Conservation (phyloP, 345 rosid species). For the Cardamine occulta region DNA sequence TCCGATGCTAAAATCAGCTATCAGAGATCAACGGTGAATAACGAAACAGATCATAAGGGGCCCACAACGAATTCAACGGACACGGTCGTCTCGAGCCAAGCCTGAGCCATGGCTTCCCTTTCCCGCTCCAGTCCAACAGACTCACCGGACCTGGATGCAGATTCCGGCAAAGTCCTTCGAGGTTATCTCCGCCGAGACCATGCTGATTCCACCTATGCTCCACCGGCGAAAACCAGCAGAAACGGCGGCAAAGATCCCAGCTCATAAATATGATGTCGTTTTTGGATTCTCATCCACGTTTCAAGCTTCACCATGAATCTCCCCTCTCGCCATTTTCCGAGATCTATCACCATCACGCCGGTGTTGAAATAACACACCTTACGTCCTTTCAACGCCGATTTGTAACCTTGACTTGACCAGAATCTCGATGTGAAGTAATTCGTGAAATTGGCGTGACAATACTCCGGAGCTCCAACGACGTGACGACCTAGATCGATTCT, state of each 20-base stretch:
- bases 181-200: slow-evolving; percentile 87
- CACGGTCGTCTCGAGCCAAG: slow-evolving; percentile 62
- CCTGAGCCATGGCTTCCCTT: slow-evolving; percentile 90
- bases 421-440: slow-evolving; percentile 68
- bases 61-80: slow-evolving; percentile 67
- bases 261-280: slow-evolving; percentile 73
- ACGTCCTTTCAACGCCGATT: slow-evolving; percentile 55
- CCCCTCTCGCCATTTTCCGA: slow-evolving; percentile 75
- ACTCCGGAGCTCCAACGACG: slow-evolving; percentile 86
- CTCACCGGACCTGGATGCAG: slow-evolving; percentile 85
- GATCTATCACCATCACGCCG: slow-evolving; percentile 92
- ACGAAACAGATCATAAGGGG: slow-evolving; percentile 70
- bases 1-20: slow-evolving; percentile 45
- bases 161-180: slow-evolving; percentile 69
- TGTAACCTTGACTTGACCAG: slow-evolving; percentile 62
- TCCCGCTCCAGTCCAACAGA: slow-evolving; percentile 91
- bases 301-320: slow-evolving; percentile 64
- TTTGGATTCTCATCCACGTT: slow-evolving; percentile 79
- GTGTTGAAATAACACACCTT: slow-evolving; percentile 82
- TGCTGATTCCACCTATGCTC: slow-evolving; percentile 95
- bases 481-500: slow-evolving; percentile 52
- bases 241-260: slow-evolving; percentile 88
- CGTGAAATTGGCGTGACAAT: slow-evolving; percentile 83
- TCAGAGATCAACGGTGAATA: slow-evolving; percentile 63
- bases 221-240: slow-evolving; percentile 74